phyloP scores from a whole-genome alignment of 768 basidiomycete species.

The Galerina marginata region DNA sequence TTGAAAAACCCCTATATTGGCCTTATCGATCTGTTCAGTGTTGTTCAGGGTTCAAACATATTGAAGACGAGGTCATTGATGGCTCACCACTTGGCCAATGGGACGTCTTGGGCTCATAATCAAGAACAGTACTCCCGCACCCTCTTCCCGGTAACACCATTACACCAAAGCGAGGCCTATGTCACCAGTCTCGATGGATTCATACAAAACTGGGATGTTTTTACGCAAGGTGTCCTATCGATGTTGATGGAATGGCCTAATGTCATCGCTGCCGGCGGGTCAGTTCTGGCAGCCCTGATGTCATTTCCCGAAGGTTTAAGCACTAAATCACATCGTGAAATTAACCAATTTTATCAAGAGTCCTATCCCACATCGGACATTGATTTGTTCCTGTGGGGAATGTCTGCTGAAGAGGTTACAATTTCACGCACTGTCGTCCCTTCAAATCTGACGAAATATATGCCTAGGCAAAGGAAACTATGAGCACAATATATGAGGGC shows the following conservation, averaged over 20 bases:
- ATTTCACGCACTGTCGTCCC: conserved; percentile 6
- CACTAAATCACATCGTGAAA: conserved; percentile 35
- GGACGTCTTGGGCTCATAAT: too few relatives aligned
- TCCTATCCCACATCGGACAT: conserved; percentile 64
- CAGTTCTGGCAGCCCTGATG: conserved; percentile 39
- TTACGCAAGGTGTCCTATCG: conserved; percentile 62
- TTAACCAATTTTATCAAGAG: conserved; percentile 34
- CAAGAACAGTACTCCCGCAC: too few relatives aligned
- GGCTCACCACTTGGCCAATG: too few relatives aligned
- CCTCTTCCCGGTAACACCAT: not conserved
- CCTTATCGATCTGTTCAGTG: too few relatives aligned
- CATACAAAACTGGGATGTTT: conserved; percentile 58
- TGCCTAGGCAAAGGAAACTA: conserved; percentile 1
- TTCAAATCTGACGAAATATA: not conserved
- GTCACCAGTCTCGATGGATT: not conserved
- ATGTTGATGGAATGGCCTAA: conserved; percentile 65
- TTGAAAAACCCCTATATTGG: too few relatives aligned
- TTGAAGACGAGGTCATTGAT: too few relatives aligned
- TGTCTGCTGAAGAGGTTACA: conserved; percentile 57
- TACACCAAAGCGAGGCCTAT: not conserved
- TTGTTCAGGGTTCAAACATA: too few relatives aligned
- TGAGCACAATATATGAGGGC: not conserved
- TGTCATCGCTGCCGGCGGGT: conserved; percentile 59
- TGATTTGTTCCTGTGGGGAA: conserved; percentile 63
- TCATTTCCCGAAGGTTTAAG: conserved; percentile 52